These are phyloP conservation scores for Tephrocybe sp. DNA, from an alignment of 768 basidiomycete genomes.

Conservation along the genomic window DNA sequence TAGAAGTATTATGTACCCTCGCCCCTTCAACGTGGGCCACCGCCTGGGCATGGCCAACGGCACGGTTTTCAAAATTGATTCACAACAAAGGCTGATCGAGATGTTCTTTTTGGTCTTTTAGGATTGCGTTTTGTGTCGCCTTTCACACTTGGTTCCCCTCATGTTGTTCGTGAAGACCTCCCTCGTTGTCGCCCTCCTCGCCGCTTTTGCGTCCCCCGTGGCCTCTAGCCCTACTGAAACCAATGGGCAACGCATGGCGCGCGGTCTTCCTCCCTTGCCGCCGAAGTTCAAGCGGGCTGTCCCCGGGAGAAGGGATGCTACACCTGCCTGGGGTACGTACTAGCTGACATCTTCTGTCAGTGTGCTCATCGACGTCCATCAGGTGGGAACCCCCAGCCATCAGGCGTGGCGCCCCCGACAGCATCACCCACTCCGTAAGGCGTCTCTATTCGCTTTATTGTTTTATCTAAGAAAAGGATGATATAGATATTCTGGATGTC, in stretches of 20 bases:
- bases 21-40: slow-evolving; percentile 6
- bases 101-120: slow-evolving; percentile 1
- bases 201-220: slow-evolving; percentile 20
- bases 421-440: slow-evolving; percentile 30
- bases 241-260: slow-evolving; percentile 44
- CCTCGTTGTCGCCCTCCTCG: slow-evolving; percentile 23
- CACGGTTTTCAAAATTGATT: too few species aligned
- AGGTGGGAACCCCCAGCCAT: slow-evolving; percentile 19
- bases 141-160: neutral
- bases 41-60: slow-evolving; percentile 5
- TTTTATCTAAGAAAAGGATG: neutral
- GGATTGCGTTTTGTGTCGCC: neutral
- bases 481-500: slow-evolving; percentile 32
- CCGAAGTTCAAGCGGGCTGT: slow-evolving; percentile 32
- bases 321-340: slow-evolving; percentile 26
- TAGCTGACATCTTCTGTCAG: neutral
- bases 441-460: neutral
- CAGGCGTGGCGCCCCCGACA: slow-evolving; percentile 19
- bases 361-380: slow-evolving; percentile 3
- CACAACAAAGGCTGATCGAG: slow-evolving; percentile 9
- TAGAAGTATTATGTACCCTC: slow-evolving; percentile 2
- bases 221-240: slow-evolving; percentile 29
- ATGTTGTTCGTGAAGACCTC: slow-evolving; percentile 22
- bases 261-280: slow-evolving; percentile 41
- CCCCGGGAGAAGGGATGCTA: slow-evolving; percentile 25